Evolutionary conservation across 352 stramenopile genomes (phyloP).

Genomic region (Pythium aquatile): DNA sequence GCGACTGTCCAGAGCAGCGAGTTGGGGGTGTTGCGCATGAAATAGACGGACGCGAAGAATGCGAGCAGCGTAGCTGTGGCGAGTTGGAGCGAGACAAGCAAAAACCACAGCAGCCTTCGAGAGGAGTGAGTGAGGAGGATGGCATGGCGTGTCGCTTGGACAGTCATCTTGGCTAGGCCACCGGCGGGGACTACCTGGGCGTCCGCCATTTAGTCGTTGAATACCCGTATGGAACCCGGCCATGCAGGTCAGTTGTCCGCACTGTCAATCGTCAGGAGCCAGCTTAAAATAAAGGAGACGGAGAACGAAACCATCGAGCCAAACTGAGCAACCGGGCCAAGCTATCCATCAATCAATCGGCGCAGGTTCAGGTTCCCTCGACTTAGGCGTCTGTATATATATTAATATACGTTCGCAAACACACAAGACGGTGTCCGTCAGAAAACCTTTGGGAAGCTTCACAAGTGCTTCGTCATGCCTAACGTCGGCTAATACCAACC

Average conservation of each 20-base stretch:
- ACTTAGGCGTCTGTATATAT: too few species aligned
- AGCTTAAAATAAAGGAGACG: background rate
- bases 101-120: constrained; percentile 2
- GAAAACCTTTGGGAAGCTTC: constrained; percentile 4
- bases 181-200: background rate
- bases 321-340: too few species aligned
- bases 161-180: background rate
- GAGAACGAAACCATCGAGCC: background rate
- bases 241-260: too few species aligned
- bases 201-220: background rate
- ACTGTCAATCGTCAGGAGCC: too few species aligned
- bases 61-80: constrained; percentile 4
- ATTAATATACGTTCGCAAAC: too few species aligned
- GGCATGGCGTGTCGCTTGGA: background rate
- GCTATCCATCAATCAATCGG: too few species aligned
- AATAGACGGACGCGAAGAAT: constrained; percentile 3
- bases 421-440: background rate
- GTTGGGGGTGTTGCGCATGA: background rate
- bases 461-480: background rate
- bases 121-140: background rate
- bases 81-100: constrained; percentile 13
- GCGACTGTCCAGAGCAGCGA: constrained; percentile 22
- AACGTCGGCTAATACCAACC: background rate
- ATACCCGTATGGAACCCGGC: background rate
- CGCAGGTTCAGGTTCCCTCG: too few species aligned